A percentile compares a stretch with the other conserved stretches of the same genome.
phyloP scores from a whole-genome alignment of 106 monocot genomes.

The Chionographis japonica region DNA sequence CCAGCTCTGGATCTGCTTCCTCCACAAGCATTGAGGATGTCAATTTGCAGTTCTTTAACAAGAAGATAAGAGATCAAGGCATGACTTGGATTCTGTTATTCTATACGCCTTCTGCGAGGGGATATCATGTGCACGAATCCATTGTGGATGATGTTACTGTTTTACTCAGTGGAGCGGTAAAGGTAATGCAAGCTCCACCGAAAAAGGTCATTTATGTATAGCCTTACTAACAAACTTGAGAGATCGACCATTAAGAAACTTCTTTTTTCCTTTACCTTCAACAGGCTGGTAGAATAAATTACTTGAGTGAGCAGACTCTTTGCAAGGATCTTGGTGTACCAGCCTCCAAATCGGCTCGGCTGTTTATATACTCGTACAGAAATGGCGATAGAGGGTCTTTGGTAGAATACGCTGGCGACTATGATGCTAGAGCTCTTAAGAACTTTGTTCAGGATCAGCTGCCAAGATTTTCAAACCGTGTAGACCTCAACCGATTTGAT shows the following conservation, averaged over 20 bases:
- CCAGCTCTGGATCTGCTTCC: slow-evolving; percentile 27
- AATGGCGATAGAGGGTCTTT: slow-evolving; percentile 46
- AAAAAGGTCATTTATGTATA: background rate
- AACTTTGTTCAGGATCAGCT: slow-evolving; percentile 66
- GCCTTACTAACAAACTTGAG: background rate
- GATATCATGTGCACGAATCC: slow-evolving; percentile 52
- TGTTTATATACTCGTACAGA: slow-evolving; percentile 70
- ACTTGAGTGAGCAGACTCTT: slow-evolving; percentile 48
- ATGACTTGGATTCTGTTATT: slow-evolving; percentile 85
- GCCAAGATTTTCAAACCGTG: slow-evolving; percentile 73
- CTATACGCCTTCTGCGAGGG: slow-evolving; percentile 45
- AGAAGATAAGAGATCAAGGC: slow-evolving; percentile 63
- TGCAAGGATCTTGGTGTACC: slow-evolving; percentile 73
- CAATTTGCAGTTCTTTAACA: slow-evolving; percentile 45
- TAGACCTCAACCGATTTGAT: slow-evolving; percentile 43
- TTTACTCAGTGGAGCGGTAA: slow-evolving; percentile 69
- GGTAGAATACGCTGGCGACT: slow-evolving; percentile 57
- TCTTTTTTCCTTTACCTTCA: background rate
- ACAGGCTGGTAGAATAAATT: slow-evolving; percentile 83
- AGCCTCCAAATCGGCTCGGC: slow-evolving; percentile 23
- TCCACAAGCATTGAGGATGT: slow-evolving; percentile 32
- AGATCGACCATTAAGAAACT: background rate
- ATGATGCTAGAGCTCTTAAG: slow-evolving; percentile 59
- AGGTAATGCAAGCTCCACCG: slow-evolving; percentile 27
- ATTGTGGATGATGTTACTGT: slow-evolving; percentile 48